Conservation (phyloP, 164 flowering plant genomes). For the Umbilicus rupestris region DNA sequence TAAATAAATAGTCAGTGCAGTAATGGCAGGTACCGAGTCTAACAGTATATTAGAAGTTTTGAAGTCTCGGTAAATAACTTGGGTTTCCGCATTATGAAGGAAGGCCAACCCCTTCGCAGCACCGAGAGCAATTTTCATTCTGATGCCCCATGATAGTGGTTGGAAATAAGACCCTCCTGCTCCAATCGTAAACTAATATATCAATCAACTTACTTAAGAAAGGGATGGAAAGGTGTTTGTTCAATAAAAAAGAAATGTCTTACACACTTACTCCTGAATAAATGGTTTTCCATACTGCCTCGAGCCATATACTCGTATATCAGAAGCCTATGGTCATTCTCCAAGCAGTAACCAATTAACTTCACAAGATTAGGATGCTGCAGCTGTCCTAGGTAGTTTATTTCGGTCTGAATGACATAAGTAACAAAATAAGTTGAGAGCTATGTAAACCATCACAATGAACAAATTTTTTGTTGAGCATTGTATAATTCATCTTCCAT, state of each 20-base stretch:
- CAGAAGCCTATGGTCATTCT: conserved; percentile 58
- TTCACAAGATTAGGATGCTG: conserved; percentile 62
- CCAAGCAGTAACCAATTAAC: conserved; percentile 53
- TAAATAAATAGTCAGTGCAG: background rate
- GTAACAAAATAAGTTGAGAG: conserved; percentile 3
- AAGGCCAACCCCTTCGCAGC: conserved; percentile 68
- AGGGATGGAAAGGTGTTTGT: background rate
- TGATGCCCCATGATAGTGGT: conserved; percentile 45
- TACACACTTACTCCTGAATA: conserved; percentile 45
- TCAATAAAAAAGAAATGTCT: background rate
- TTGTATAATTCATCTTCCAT: background rate
- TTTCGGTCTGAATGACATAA: conserved; percentile 40
- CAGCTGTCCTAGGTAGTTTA: conserved; percentile 52
- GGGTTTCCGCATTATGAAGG: conserved; percentile 43
- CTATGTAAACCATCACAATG: no score
- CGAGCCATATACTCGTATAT: conserved; percentile 58
- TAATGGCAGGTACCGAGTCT: conserved; percentile 31
- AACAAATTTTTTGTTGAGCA: background rate
- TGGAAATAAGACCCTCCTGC: conserved; percentile 44
- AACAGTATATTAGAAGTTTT: conserved; percentile 55
- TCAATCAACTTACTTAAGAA: conserved; percentile 8
- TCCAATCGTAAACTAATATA: no score
- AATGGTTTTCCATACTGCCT: conserved; percentile 67
- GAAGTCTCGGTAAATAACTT: conserved; percentile 56
- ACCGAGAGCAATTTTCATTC: conserved; percentile 48